Evolutionary conservation across 345 rosid genomes (phyloP), one percentile per base, ranked within the genome.

Genomic region (Alliaria petiolata): DNA sequence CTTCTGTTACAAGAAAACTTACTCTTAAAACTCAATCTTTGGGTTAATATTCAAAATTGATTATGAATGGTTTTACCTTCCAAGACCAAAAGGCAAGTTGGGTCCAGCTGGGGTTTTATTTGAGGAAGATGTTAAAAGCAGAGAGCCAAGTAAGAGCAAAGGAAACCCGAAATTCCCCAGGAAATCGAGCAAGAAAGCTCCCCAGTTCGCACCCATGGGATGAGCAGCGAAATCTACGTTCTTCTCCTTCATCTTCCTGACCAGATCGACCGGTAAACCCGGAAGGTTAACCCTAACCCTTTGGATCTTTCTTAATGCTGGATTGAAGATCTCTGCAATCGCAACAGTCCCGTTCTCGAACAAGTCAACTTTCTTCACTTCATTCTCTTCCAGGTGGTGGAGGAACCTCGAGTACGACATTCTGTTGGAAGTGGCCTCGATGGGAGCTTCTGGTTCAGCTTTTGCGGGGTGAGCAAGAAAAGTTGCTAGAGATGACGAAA

Each of bases 11-110:
- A 70, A 72, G 40, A 22, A 45, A 14, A 28, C 59, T 38, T 14
- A 51, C 25, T 30, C 39, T 26, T 1, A 3, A 19, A 40, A n/a
- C 28, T 44, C 20, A 25, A 46, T 11, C 19, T 11, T 36, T 8
- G 17, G 28, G 35, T 55, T 35, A 2, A 11, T 36, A 46, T 35
- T 20, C 38, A 15, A 36, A 58, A 11, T 3, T 22, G 33, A 11
- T 17, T 50, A 34, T 42, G 14, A 14, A 35, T 22, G 16, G 1
- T 15, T 7, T 25, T 79, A 85, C 89, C 85, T 83, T 72, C 91
- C 86, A 49, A 88, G 87, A 30, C 97, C 92, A 69, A 88, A 86
- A 40, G 97, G 95, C 74, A 91, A 81, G 59, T 60, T 81, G 19
- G 90, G 86, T 52, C 88, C 88, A 74, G 73, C 83, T 9, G 85